Evolutionary conservation across 1,139 yeast genomes (phyloP), one percentile per base, ranked within the genome.

Genomic region (Debaryomyces singareniensis): DNA sequence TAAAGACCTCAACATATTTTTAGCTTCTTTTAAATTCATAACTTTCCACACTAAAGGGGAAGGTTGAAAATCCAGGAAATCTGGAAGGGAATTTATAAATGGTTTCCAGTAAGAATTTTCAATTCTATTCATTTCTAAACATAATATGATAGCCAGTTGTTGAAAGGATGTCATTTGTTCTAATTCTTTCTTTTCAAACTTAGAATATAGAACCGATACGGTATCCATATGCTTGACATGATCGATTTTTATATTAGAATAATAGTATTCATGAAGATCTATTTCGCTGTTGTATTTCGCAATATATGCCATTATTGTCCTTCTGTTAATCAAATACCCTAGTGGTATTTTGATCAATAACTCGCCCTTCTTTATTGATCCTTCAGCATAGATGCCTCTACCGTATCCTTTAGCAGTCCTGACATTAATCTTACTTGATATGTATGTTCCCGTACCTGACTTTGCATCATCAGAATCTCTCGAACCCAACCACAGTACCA

Each of bases 51-150:
- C 60, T 30, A 75, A 55, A 2, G 83, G 85, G 9, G 68, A 60
- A 3, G 60, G 40, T 0, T 40, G 39, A 32, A 79, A 66, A 32
- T 79, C 85, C 0, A 55, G 45, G 5, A 60, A 37, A 0, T 51
- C 45, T 0, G 91, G 89, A 29, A 80, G 61, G 45, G 74, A 68
- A 25, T 69, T 62, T 20, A 80, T 51, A 40, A 80, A 79, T 0
- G 85, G 86, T 29, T 53, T 45, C 89, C 89, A 81, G 45, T 66
- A 78, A 1, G 85, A 76, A 3, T 38, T 31, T 0, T 29, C 24
- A 0, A 39, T 40, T 26, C 77, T 43, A 15, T 48, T 45, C 32
- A 49, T 49, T 43, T 78, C 85, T 11, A 73, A 54, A 7, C 68
- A 48, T 9, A 78, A 41, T 44, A 61, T 78, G 21, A 76, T 37